Evolutionary conservation across 768 basidiomycete genomes (phyloP).

Genomic region (Dioszegia hungarica): DNA sequence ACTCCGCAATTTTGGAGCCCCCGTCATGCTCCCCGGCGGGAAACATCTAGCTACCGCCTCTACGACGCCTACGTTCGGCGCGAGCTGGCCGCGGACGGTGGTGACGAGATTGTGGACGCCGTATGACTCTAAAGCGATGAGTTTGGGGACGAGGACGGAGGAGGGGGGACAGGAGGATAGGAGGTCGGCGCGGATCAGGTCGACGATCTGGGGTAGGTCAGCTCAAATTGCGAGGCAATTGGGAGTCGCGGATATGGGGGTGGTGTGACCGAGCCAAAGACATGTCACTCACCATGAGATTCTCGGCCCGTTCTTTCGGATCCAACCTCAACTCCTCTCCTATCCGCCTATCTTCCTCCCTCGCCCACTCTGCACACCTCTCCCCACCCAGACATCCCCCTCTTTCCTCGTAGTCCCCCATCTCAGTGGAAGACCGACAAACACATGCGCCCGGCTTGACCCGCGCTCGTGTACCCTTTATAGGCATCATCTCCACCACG

Average conservation of each 20-base stretch:
- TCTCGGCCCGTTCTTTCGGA: slow-evolving; percentile 89
- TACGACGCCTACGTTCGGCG: slow-evolving; percentile 58
- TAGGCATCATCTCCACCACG: slow-evolving; percentile 77
- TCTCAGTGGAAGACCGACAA: too few species aligned
- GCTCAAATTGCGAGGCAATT: neutral
- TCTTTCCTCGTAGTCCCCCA: too few species aligned
- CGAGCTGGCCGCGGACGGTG: slow-evolving; percentile 71
- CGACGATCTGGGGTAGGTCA: slow-evolving; percentile 64
- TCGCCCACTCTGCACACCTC: slow-evolving; percentile 46
- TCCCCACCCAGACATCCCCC: slow-evolving; percentile 61
- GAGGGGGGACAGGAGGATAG: slow-evolving; percentile 71
- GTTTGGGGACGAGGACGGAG: slow-evolving; percentile 72
- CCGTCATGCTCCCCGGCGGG: slow-evolving; percentile 95
- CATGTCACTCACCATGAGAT: slow-evolving; percentile 64
- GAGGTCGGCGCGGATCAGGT: slow-evolving; percentile 88
- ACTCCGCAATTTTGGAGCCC: slow-evolving; percentile 90
- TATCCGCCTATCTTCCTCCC: slow-evolving; percentile 23
- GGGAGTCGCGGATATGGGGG: neutral
- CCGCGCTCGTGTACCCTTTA: slow-evolving; percentile 78
- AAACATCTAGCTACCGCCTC: slow-evolving; percentile 71
- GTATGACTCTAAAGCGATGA: slow-evolving; percentile 85
- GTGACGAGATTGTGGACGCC: slow-evolving; percentile 95
- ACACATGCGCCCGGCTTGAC: slow-evolving; percentile 37
- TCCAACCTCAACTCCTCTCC: slow-evolving; percentile 46
- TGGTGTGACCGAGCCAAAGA: too few species aligned